Conservation (phyloP, 306 rosid genomes). For the Citrullus colocynthis region DNA sequence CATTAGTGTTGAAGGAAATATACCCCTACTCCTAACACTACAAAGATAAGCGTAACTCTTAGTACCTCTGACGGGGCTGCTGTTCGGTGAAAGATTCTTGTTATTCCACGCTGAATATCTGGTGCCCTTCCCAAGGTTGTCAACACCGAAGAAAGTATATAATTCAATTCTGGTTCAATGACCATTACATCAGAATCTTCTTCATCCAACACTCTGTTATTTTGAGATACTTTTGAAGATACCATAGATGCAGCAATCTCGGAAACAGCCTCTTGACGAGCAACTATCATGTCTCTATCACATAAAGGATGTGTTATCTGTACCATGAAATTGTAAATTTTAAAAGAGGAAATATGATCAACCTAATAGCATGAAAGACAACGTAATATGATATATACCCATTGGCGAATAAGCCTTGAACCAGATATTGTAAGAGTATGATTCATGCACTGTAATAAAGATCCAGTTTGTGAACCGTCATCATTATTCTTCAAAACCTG, state of each 20-base stretch:
- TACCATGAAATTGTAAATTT: constrained; percentile 21
- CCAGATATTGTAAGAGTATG: constrained; percentile 72
- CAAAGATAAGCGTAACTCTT: not conserved
- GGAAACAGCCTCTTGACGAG: constrained; percentile 81
- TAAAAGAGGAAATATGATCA: constrained; percentile 8
- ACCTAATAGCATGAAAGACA: constrained; percentile 4
- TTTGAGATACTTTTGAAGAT: constrained; percentile 36
- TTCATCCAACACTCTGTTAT: constrained; percentile 15
- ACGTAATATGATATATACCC: constrained; percentile 41
- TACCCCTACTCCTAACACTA: not conserved
- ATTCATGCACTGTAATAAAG: constrained; percentile 81
- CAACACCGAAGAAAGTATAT: constrained; percentile 63
- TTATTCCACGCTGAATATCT: constrained; percentile 86
- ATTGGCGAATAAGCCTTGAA: constrained; percentile 85
- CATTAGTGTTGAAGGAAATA: not conserved
- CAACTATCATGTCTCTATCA: constrained; percentile 61
- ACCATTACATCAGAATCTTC: constrained; percentile 30
- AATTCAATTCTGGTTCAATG: constrained; percentile 33
- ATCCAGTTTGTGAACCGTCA: constrained; percentile 82
- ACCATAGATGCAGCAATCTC: constrained; percentile 85
- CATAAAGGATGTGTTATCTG: constrained; percentile 89
- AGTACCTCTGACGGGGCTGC: constrained; percentile 85
- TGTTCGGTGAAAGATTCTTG: constrained; percentile 74
- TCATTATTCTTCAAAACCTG: constrained; percentile 68
- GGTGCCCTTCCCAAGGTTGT: constrained; percentile 54